Conservation (phyloP, 352 stramenopile species). For the Phytophthora cajani region DNA sequence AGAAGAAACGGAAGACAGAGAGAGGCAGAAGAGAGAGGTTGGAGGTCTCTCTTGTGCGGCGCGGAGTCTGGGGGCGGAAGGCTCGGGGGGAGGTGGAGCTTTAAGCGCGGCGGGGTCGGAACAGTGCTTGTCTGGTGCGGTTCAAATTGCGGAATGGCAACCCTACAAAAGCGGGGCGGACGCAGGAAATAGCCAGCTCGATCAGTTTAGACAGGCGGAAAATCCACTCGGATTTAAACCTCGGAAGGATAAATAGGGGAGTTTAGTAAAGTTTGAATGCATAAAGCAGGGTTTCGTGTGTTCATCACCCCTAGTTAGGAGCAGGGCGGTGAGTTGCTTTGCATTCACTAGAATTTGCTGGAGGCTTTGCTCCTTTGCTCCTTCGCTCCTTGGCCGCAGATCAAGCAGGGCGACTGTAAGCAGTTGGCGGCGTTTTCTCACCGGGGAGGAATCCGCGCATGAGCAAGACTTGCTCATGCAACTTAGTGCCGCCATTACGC, state of each 20-base stretch:
- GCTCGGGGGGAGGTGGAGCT: constrained; percentile 22
- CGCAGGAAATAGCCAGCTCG: constrained; percentile 26
- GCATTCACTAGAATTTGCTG: constrained; percentile 34
- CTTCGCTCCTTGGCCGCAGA: not conserved
- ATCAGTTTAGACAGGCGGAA: not conserved
- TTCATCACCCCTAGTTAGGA: not conserved
- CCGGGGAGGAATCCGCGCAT: not conserved
- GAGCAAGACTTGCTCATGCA: too few relatives aligned
- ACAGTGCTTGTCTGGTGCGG: not conserved
- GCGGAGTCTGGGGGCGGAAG: constrained; percentile 1
- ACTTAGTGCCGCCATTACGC: too few relatives aligned
- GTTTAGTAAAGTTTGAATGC: too few relatives aligned
- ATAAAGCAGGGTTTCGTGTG: not conserved
- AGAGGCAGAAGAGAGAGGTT: constrained; percentile 22
- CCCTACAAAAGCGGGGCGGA: constrained; percentile 4
- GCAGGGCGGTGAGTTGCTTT: not conserved
- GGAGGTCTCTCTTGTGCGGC: constrained; percentile 15
- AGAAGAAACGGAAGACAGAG: constrained; percentile 30
- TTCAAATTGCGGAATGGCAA: constrained; percentile 43
- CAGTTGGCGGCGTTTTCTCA: constrained; percentile 17
- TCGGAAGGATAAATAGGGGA: not conserved
- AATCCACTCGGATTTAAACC: not conserved
- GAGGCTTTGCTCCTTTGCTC: constrained; percentile 3
- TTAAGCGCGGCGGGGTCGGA: not conserved
- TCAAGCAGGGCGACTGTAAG: constrained; percentile 7